phyloP scores from a whole-genome alignment of 2,329 filamentous ascomycete genomes.

The Thelonectria rubi region DNA sequence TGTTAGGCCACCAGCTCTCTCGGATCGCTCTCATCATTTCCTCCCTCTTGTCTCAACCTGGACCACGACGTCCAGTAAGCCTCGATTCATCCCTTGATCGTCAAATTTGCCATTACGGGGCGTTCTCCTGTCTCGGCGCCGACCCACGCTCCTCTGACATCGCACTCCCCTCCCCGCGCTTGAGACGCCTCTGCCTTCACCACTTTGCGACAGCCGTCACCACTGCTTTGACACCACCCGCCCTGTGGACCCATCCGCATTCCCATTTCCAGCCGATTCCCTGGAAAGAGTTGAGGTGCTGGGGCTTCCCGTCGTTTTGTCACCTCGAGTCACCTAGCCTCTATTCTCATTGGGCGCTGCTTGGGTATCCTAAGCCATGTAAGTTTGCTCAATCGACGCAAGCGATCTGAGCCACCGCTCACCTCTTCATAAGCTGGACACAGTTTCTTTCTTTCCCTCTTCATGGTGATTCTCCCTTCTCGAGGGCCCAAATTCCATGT shows the following conservation, averaged over 20 bases:
- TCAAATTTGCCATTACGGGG: slow-evolving; percentile 5
- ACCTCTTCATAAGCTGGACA: slow-evolving; percentile 28
- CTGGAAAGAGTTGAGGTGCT: slow-evolving; percentile 37
- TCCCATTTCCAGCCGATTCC: slow-evolving; percentile 37
- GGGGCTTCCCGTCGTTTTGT: slow-evolving; percentile 32
- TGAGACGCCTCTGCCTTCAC: slow-evolving; percentile 22
- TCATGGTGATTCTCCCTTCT: slow-evolving; percentile 24
- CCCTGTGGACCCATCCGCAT: slow-evolving; percentile 41
- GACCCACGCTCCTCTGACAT: slow-evolving; percentile 15
- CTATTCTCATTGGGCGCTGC: slow-evolving; percentile 32
- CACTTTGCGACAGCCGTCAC: slow-evolving; percentile 26
- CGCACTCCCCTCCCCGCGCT: slow-evolving; percentile 17
- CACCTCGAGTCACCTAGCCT: slow-evolving; percentile 30
- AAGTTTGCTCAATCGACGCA: slow-evolving; percentile 40
- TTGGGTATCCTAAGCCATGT: slow-evolving; percentile 32
- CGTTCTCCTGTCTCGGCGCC: slow-evolving; percentile 19
- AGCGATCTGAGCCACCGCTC: slow-evolving; percentile 34
- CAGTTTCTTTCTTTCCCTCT: slow-evolving; percentile 27
- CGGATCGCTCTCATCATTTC: slow-evolving; percentile 14
- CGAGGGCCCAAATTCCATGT: slow-evolving; percentile 32
- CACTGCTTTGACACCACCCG: slow-evolving; percentile 30
- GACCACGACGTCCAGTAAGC: slow-evolving; percentile 3
- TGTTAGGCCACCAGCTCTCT: slow-evolving; percentile 14
- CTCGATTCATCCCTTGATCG: not conserved
- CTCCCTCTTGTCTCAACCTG: slow-evolving; percentile 9